These are phyloP conservation scores for Phytophthora macrochlamydospora DNA, from an alignment of 352 stramenopile species.

Conservation along the genomic window DNA sequence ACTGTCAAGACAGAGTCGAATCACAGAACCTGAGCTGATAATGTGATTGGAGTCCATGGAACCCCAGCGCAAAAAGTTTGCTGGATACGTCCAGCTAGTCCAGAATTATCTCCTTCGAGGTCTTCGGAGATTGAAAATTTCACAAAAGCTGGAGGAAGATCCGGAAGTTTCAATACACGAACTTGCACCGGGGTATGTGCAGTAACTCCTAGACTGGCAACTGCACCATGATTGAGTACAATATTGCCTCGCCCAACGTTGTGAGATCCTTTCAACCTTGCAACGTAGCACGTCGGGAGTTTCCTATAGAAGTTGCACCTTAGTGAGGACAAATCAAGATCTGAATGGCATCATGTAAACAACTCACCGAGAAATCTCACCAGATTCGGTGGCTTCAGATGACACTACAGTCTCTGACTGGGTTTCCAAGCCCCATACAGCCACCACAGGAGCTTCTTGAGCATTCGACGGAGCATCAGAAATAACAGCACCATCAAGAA, in stretches of 20 bases:
- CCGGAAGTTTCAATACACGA: constrained; percentile 60
- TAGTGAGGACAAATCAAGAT: too few relatives aligned
- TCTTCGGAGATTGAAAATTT: constrained; percentile 26
- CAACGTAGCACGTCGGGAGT: constrained; percentile 31
- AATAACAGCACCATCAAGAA: constrained; percentile 62
- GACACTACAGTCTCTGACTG: constrained; percentile 5
- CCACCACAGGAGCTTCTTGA: constrained; percentile 46
- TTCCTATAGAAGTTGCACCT: constrained; percentile 9
- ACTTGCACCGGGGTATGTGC: constrained; percentile 36
- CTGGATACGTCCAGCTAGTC: constrained; percentile 19
- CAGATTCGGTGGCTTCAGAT: constrained; percentile 16
- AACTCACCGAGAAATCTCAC: constrained; percentile 14
- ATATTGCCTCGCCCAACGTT: constrained; percentile 39
- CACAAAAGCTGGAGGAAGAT: constrained; percentile 37
- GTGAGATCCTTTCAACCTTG: constrained; percentile 45
- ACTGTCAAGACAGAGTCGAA: constrained; percentile 23
- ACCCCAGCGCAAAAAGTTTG: constrained; percentile 44
- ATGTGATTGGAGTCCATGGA: constrained; percentile 20
- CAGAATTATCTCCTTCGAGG: constrained; percentile 3
- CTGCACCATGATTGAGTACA: constrained; percentile 38
- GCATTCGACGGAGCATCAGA: constrained; percentile 27
- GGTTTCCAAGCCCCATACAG: constrained; percentile 34
- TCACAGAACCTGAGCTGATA: constrained; percentile 39
- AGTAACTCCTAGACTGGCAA: constrained; percentile 21
- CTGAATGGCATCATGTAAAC: too few relatives aligned